Evolutionary conservation across 2,329 filamentous ascomycete species (phyloP).

Genomic region (Colletotrichum somersetense): DNA sequence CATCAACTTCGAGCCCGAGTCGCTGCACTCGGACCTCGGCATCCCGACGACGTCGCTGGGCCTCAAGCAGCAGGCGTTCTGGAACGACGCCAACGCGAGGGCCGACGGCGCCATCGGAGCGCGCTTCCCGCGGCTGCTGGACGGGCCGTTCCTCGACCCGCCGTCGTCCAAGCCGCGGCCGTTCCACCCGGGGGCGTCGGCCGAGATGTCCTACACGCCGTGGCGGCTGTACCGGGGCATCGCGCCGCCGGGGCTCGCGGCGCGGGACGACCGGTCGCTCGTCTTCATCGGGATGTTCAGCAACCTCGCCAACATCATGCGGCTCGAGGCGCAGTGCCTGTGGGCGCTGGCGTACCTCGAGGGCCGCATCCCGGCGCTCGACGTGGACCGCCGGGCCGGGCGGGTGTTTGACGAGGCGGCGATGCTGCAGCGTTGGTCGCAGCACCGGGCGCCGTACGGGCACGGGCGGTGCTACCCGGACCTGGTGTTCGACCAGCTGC

Average conservation of each 20-base stretch:
- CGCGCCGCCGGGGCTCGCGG: slow-evolving; percentile 46
- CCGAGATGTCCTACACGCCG: slow-evolving; percentile 42
- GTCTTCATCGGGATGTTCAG: slow-evolving; percentile 62
- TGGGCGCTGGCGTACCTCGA: slow-evolving; percentile 71
- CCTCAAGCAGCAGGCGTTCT: slow-evolving; percentile 36
- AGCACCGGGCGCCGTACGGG: slow-evolving; percentile 63
- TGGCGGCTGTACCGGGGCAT: slow-evolving; percentile 48
- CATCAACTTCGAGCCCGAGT: slow-evolving; percentile 43
- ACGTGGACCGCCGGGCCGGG: slow-evolving; percentile 18
- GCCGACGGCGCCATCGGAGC: slow-evolving; percentile 42
- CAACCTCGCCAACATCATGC: slow-evolving; percentile 58
- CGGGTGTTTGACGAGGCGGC: slow-evolving; percentile 54
- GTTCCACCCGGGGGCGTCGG: slow-evolving; percentile 41
- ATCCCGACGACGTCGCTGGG: slow-evolving; percentile 42
- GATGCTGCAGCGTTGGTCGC: slow-evolving; percentile 65
- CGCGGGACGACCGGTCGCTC: slow-evolving; percentile 56
- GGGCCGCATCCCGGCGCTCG: slow-evolving; percentile 52
- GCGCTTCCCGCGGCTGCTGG: slow-evolving; percentile 41
- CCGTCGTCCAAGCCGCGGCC: slow-evolving; percentile 32
- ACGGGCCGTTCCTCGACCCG: slow-evolving; percentile 33
- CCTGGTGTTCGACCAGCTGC: slow-evolving; percentile 70
- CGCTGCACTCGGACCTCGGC: slow-evolving; percentile 42
- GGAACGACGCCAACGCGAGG: slow-evolving; percentile 34
- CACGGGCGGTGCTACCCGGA: slow-evolving; percentile 65
- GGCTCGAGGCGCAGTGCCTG: slow-evolving; percentile 62